Evolutionary conservation across 73 alveolate genomes (phyloP), one percentile per base, ranked within the genome.

Genomic region (Paramecium sonneborni): DNA sequence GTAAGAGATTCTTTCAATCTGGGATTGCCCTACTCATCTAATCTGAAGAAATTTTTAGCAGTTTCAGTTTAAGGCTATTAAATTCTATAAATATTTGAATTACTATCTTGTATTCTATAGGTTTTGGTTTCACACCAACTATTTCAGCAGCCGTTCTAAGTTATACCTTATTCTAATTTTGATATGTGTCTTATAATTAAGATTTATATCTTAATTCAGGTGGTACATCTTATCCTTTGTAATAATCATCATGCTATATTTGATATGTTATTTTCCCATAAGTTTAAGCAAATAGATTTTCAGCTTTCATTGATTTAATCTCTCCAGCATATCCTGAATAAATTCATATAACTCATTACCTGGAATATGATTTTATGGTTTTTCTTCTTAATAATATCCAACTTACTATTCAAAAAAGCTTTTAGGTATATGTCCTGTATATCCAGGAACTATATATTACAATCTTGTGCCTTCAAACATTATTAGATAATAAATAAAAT

Each of bases 391-490:
- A 38, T 79, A 79, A 12, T 79, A 79, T 43, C 90, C 90, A 15
- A 32, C 90, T 79, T 79, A 79, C 21, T 79, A 15, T 39, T 79
- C 76, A 32, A 87, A 87, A 21, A 52, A 55, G 44, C 62, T 44
- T 41, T 87, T 86, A 18, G 85, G 72, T 4, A 44, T 68, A 44
- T 88, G 87, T 62, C 94, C 94, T 26, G 94, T 88, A 72, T 88
- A 88, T 26, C 94, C 94, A 34, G 94, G 94, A 15, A 88, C 94
- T 5, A 88, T 82, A n/a, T 88, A 88, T 18, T 76, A 52, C 56
- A 88, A 70, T 88, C 94, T 67, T 14, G 94, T 88, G 74, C 94
- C 94, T 88, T 88, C 94, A 46, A 88, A 88, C 94, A 88, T 88
- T 70, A 52, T 69, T 57, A 57, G 70, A 57, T 14, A 56, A 35